Conservation (phyloP, 192 early-diverging fungal species). For the Entrophospora sp. region DNA sequence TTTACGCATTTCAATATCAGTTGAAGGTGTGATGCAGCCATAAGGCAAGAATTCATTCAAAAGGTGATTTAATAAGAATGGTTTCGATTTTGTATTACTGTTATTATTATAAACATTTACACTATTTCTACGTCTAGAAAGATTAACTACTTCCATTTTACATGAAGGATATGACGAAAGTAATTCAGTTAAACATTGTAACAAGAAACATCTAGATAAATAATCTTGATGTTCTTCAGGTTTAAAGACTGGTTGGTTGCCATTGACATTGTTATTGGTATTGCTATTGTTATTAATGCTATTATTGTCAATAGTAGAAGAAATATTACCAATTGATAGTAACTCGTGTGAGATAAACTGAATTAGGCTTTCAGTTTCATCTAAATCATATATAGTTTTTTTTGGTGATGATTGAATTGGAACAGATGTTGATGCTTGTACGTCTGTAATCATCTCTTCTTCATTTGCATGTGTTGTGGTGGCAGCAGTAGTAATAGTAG, state of each 20-base stretch:
- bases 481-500: too few species aligned
- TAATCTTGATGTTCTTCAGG: conserved; percentile 23
- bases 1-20: conserved; percentile 41
- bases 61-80: conserved; percentile 49
- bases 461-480: too few species aligned
- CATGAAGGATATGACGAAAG: conserved; percentile 77
- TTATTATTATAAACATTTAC: too few species aligned
- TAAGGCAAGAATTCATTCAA: conserved; percentile 63
- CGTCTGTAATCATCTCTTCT: conserved; percentile 25
- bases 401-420: conserved; percentile 25
- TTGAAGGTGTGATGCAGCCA: conserved; percentile 31
- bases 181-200: conserved; percentile 83
- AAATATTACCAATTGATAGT: conserved; percentile 24
- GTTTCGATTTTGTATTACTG: conserved; percentile 30
- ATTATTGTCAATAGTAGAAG: background rate
- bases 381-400: conserved; percentile 30
- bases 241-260: conserved; percentile 16
- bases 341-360: conserved; percentile 49
- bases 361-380: conserved; percentile 43
- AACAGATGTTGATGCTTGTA: conserved; percentile 13
- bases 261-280: background rate
- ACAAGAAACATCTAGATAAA: conserved; percentile 54
- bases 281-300: background rate
- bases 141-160: conserved; percentile 61
- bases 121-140: conserved; percentile 35